phyloP scores from a whole-genome alignment of 495 filamentous ascomycete species.

The Talaromyces nanjingensis region DNA sequence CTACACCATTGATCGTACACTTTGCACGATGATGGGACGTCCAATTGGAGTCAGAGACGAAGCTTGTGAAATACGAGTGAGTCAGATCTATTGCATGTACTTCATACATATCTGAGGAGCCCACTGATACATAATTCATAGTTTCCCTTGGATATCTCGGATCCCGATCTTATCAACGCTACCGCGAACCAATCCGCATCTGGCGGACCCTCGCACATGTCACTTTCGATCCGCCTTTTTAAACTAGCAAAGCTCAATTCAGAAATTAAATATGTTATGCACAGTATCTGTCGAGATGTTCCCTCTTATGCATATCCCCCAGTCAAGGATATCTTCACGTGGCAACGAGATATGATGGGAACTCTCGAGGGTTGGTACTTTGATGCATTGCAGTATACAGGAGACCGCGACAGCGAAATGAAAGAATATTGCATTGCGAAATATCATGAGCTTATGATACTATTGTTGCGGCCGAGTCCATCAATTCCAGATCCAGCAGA shows the following conservation, averaged over 20 bases:
- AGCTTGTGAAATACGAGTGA: slow-evolving; percentile 39
- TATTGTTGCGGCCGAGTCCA: slow-evolving; percentile 36
- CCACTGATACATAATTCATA: slow-evolving; percentile 1
- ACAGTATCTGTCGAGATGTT: slow-evolving; percentile 31
- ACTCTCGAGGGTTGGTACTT: slow-evolving; percentile 26
- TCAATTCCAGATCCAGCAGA: slow-evolving; percentile 33
- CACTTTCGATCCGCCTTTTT: slow-evolving; percentile 36
- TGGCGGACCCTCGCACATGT: slow-evolving; percentile 25
- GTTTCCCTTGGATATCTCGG: slow-evolving; percentile 26
- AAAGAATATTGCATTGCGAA: slow-evolving; percentile 11
- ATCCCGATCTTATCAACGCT: slow-evolving; percentile 18
- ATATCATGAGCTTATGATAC: slow-evolving; percentile 38
- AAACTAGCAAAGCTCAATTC: slow-evolving; percentile 36
- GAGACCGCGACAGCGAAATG: background rate
- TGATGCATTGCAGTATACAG: slow-evolving; percentile 18
- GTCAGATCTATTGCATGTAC: slow-evolving; percentile 4
- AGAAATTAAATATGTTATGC: slow-evolving; percentile 43
- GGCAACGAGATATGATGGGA: slow-evolving; percentile 33
- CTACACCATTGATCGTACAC: slow-evolving; percentile 37
- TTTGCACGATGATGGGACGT: slow-evolving; percentile 43
- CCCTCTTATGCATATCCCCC: slow-evolving; percentile 35
- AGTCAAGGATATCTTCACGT: slow-evolving; percentile 28
- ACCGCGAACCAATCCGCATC: background rate
- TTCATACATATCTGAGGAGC: too few relatives aligned
- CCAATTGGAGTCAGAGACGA: slow-evolving; percentile 44